A percentile compares a stretch with the other conserved stretches of the same genome.
phyloP scores from a whole-genome alignment of 805 yeast species.

The Ogataea salicorniae region DNA sequence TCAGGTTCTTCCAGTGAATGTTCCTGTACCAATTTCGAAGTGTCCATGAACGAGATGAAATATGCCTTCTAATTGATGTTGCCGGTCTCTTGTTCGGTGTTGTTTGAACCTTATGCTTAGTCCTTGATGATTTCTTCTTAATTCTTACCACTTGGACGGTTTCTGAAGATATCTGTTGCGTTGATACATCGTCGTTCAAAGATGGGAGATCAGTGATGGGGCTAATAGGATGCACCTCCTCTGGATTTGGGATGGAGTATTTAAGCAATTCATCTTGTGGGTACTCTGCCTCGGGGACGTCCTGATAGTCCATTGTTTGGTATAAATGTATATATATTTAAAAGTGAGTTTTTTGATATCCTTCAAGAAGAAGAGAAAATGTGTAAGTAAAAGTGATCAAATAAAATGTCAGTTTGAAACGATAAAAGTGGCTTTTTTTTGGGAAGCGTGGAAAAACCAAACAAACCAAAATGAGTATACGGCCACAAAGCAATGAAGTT shows the following conservation, averaged over 20 bases:
- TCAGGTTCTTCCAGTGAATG: conserved; percentile 68
- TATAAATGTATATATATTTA: neutral
- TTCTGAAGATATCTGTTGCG: neutral
- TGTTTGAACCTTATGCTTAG: conserved; percentile 21
- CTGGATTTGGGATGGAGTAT: conserved; percentile 9
- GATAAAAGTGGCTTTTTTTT: too few species aligned
- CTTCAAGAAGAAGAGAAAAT: too few species aligned
- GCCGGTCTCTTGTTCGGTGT: conserved; percentile 10
- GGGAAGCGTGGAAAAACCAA: too few species aligned
- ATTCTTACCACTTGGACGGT: conserved; percentile 7
- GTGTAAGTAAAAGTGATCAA: too few species aligned
- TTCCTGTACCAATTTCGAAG: conserved; percentile 64
- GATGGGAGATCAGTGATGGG: too few species aligned
- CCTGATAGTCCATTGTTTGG: conserved; percentile 2
- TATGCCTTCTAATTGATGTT: conserved; percentile 36
- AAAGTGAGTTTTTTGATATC: too few species aligned
- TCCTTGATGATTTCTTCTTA: conserved; percentile 29
- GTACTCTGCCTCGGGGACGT: conserved; percentile 27
- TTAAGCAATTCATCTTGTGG: conserved; percentile 26
- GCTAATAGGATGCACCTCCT: too few species aligned
- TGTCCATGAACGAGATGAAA: conserved; percentile 75
- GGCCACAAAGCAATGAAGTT: too few species aligned
- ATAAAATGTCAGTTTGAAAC: too few species aligned
- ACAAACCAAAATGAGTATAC: too few species aligned
- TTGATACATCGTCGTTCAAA: too few species aligned